Base-by-base conservation (phyloP, 2,329 filamentous ascomycete species). In the Chaetoscypha palmicola region DNA sequence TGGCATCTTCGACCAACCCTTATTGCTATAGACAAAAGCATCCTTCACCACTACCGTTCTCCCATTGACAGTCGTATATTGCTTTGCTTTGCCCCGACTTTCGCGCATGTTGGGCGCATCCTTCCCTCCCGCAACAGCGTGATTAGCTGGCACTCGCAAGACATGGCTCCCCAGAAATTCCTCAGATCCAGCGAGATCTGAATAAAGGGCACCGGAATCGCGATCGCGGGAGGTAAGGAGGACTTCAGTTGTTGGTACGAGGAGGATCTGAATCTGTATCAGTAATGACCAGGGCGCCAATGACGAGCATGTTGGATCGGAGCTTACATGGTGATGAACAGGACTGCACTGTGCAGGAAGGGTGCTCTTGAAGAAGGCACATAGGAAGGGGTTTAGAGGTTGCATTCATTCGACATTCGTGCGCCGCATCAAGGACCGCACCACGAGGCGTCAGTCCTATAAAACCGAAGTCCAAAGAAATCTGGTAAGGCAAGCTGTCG, bases 91-190 rank as follows among this genome's bases (percentile, higher is more conserved):
- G 52, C 85, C 86, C 64, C 89, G 82, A 62, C 79, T 84, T 67
- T 98, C 92, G 50, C 91, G 82, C 57, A 94, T 69, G 60, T 80
- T 87, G 48, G 76, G 73, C 11, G 59, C 64, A 55, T 81, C 77
- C 66, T 79, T 81, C 46, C 68, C 73, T 54, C 72, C 74, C 19
- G 68, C 65, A 51, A 66, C 64, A 44, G 67, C 67, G 46, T 72
- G 66, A 46, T 69, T 69, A 41, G 68, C 69, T 32, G 87, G 83
- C 55, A 96, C 81, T 57, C 90, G 87, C 61, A 98, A 74, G 46
- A 97, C 89, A 84, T 98, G 92, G 71, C 92, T 97, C 51, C 82
- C 88, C 46, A 98, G 76, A 64, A 98, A 97, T 58, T 98, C 92
- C 64, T 98, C 92, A 45, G 86, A 89, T 49, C 79, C 78, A 59